Percentiles rank a stretch among this genome's conserved stretches.
phyloP scores from a whole-genome alignment of 23 red algal species.

The Cyanidium caldarium region DNA sequence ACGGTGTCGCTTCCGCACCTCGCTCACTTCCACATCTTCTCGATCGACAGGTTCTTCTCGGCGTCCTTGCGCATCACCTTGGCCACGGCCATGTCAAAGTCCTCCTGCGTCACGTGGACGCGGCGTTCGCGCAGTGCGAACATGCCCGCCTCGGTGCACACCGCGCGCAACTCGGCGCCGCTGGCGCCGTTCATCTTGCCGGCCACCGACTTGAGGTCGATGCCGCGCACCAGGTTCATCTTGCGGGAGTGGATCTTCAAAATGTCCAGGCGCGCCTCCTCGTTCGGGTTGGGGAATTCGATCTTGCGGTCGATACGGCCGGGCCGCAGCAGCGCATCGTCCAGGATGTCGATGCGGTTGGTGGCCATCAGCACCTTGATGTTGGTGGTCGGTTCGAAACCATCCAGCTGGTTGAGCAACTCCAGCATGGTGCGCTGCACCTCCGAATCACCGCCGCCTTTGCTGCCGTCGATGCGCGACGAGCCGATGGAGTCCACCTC shows the following conservation, averaged over 20 bases:
- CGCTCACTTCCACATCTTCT: constrained; percentile 69
- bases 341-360: constrained; percentile 45
- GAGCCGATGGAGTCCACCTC: constrained; percentile 51
- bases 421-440: constrained; percentile 58
- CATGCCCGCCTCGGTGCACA: constrained; percentile 97
- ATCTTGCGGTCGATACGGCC: constrained; percentile 60
- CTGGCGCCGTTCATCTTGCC: constrained; percentile 53
- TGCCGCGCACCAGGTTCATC: constrained; percentile 94
- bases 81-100: constrained; percentile 87
- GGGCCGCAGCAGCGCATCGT: constrained; percentile 43
- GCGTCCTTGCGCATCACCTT: constrained; percentile 96
- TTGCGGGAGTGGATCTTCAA: constrained; percentile 70
- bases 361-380: constrained; percentile 63
- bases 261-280: constrained; percentile 56
- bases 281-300: constrained; percentile 57
- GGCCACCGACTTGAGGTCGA: constrained; percentile 63
- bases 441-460: constrained; percentile 56
- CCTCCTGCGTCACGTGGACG: constrained; percentile 83
- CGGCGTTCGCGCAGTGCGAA: constrained; percentile 83
- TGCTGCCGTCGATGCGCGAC: constrained; percentile 31
- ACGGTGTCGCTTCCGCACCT: neutral
- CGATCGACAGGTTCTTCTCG: constrained; percentile 55
- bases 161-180: constrained; percentile 74
- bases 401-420: constrained; percentile 51
- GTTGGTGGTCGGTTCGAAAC: constrained; percentile 45